Base-by-base conservation (phyloP, 768 basidiomycete genomes). In the Pulveroboletus ravenelii region DNA sequence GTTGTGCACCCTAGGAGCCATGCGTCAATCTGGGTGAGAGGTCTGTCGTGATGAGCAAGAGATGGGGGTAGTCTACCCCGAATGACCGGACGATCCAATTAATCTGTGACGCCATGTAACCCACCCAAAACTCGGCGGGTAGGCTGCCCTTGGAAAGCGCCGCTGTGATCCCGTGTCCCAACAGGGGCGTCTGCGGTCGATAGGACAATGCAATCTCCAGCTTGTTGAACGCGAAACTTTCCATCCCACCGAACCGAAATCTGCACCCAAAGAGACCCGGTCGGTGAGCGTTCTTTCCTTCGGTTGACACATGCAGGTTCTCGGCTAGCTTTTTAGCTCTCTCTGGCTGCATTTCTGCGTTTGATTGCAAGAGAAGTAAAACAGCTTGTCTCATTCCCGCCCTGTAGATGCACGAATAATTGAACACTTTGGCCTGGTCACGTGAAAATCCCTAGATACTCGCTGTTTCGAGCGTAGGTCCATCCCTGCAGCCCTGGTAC, bases 41-140 rank as follows among this genome's bases (percentile, higher is more conserved):
- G 53, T 93, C 82, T 93, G 97, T 98, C 5, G 92, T 80, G 41
- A 94, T 90, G 61, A 99, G 92, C 52, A 98, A 80, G 34, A 99
- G 82, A 62, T 99, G 96, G 9, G 97, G 84, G 64, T 99, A 98
- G 67, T 98, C 96, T 39, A 98, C 95, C 4, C 95, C 96, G 0
- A 93, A 96, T 4, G 94, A 97, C 62, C 97, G 96, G 6, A 98
- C 96, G 42, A 94, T 95, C 96, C 96, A 98, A 63, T 99, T 98
- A 72, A 98, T 94, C 38, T 95, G 82, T 6, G 93, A 96, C 0
- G 95, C 87, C 78, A 98, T 86, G 67, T 90, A 98, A 56, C 93
- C 90, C 0, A 84, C 69, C 12, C 89, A 89, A 53, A 92, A 90
- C 50, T 78, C n/a, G n/a, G n/a, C n/a, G 0, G 88, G 87, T 2